Evolutionary conservation across 352 stramenopile species (phyloP).

Genomic region (Phytophthora colocasiae): DNA sequence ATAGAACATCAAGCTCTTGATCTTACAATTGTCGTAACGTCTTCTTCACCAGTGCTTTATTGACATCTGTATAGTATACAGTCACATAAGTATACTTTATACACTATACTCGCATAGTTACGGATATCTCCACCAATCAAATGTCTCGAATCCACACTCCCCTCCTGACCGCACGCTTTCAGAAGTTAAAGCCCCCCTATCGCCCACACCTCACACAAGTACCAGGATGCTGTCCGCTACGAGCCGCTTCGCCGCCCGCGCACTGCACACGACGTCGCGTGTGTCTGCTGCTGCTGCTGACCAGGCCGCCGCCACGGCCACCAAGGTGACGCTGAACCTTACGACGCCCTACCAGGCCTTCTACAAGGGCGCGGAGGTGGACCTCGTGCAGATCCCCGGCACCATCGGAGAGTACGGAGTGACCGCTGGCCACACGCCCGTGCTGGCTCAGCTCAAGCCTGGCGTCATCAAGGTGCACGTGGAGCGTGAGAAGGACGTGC

Average conservation of each 20-base stretch:
- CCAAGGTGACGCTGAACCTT: conserved; percentile 89
- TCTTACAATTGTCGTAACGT: neutral
- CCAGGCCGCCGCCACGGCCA: conserved; percentile 55
- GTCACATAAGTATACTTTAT: too few relatives aligned
- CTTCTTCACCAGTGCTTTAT: neutral
- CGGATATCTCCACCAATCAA: conserved; percentile 18
- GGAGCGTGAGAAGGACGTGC: conserved; percentile 84
- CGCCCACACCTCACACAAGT: conserved; percentile 2
- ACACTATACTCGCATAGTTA: too few relatives aligned
- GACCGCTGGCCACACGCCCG: conserved; percentile 95
- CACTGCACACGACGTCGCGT: conserved; percentile 70
- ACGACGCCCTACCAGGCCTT: conserved; percentile 85
- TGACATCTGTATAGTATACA: neutral
- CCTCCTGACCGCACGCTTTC: conserved; percentile 21
- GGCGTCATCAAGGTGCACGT: conserved; percentile 93
- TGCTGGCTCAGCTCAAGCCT: conserved; percentile 98
- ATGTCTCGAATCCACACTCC: conserved; percentile 7
- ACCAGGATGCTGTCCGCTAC: conserved; percentile 60
- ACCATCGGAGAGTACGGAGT: conserved; percentile 98
- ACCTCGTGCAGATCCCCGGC: conserved; percentile 95
- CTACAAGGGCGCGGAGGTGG: conserved; percentile 85
- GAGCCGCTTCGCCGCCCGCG: conserved; percentile 57
- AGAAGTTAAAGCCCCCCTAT: conserved; percentile 29
- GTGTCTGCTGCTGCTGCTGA: conserved; percentile 62
- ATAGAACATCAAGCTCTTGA: conserved; percentile 10